Conservation (phyloP, 257 asterid genomes). For the Fraxinus cuspidata region DNA sequence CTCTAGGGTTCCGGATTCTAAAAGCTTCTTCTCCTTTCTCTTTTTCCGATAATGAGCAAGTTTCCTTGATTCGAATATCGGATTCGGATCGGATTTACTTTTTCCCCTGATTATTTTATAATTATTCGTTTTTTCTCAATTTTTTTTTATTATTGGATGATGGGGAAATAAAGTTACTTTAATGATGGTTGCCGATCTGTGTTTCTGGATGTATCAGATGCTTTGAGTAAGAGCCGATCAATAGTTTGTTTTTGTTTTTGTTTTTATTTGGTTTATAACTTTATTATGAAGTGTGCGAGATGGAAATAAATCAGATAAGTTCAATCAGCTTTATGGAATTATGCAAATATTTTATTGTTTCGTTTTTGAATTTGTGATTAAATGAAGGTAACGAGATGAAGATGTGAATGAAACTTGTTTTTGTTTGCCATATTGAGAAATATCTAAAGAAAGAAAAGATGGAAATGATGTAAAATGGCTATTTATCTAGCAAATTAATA, state of each 20-base stretch:
- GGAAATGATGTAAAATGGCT: not conserved
- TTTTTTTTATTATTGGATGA: not conserved
- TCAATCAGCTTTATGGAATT: not conserved
- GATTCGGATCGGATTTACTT: conserved; percentile 54
- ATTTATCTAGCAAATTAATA: conserved; percentile 13
- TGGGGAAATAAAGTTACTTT: not conserved
- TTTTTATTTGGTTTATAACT: not conserved
- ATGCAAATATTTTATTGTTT: not conserved
- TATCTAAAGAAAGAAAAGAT: not conserved
- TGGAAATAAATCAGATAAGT: not conserved
- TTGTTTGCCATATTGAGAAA: not conserved
- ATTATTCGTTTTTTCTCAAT: not conserved
- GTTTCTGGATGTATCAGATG: conserved; percentile 38
- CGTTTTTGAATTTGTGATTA: not conserved
- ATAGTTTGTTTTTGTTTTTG: not conserved
- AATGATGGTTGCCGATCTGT: conserved; percentile 52
- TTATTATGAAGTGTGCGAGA: conserved; percentile 19
- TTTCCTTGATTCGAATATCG: conserved; percentile 31
- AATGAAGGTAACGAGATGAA: not conserved
- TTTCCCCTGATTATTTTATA: conserved; percentile 17
- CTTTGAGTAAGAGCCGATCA: conserved; percentile 60
- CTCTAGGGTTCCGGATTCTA: conserved; percentile 47
- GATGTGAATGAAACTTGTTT: conserved; percentile 19
- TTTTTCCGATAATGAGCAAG: not conserved
- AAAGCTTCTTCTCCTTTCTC: not conserved